Base-by-base conservation (phyloP, 768 basidiomycete species). In the Vishniacozyma victoriae region DNA sequence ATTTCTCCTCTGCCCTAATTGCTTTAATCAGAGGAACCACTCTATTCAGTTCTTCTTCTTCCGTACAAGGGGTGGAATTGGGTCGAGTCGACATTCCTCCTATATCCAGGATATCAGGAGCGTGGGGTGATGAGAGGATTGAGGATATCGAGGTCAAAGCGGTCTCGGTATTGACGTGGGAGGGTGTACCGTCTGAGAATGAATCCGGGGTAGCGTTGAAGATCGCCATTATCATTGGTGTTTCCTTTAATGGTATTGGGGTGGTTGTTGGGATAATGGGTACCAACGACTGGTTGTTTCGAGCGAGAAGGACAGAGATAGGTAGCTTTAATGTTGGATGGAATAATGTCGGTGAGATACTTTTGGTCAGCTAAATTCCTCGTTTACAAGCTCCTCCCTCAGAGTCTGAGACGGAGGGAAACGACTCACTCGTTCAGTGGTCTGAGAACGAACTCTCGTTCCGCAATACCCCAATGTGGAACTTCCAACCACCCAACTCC, bases 31-130 rank as follows among this genome's bases (percentile, higher is more conserved):
- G 74, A 1, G 89, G 87, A 0, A 84, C 76, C 13, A 92, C 85
- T 1, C 93, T 77, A 0, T 70, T 41, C 9, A 78, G 75, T 65
- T 99, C 93, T 44, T 91, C 87, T 47, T 82, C 77, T 0, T 73
- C 77, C 0, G 91, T 85, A 43, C 62, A 68, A 3, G 62, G 60
- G 0, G 24, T 35, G 0, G 64, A 62, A 1, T 82, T 79, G 0
- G 93, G 95, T 11, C 90, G 80, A 0, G 92, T 99, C 0, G 89
- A 92, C 72, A 89, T 87, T 0, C 95, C 95, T 0, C 95, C 93
- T 16, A 97, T 77, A 70, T 99, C 95, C 50, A 97, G 73, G 48
- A 99, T 86, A 48, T 81, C 77, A 0, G 86, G 63, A 53, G 0
- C 77, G 75, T 52, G 84, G 12, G 46, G 42, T 2, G 39, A 55